Evolutionary conservation across 208 protist genomes (phyloP).

Genomic region (Plasmodiophora brassicae): DNA sequence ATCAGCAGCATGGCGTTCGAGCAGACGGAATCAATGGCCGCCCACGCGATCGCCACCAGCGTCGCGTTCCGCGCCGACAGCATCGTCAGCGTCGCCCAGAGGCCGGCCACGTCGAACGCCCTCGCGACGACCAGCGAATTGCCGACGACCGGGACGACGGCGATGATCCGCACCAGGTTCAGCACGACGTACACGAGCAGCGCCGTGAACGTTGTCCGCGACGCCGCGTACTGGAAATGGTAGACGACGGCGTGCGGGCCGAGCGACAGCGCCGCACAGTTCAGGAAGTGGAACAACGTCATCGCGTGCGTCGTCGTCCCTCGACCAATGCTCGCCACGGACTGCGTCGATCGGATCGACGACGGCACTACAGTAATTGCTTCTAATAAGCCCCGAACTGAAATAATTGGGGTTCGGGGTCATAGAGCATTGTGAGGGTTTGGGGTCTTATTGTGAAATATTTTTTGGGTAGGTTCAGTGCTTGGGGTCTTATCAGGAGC

Average conservation of each 20-base stretch:
- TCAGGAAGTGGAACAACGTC: conserved; percentile 6
- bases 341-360: no score
- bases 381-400: no score
- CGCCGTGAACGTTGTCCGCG: neutral
- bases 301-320: no score
- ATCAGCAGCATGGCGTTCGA: neutral
- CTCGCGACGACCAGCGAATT: neutral
- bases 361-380: no score
- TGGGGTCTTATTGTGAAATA: no score
- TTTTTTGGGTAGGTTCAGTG: no score
- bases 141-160: neutral
- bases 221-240: neutral
- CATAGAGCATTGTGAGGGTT: no score
- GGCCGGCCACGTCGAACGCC: neutral
- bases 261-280: neutral
- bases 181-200: neutral
- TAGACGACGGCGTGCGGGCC: neutral
- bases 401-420: no score
- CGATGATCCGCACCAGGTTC: neutral
- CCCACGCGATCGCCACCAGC: neutral
- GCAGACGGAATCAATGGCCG: neutral
- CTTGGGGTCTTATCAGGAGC: no score
- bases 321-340: no score
- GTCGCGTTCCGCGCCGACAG: neutral
- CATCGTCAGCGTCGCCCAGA: neutral